A percentile compares a stretch with the other conserved stretches of the same genome.
phyloP scores from a whole-genome alignment of 2,329 filamentous ascomycete species.

The Epichloe scottii region DNA sequence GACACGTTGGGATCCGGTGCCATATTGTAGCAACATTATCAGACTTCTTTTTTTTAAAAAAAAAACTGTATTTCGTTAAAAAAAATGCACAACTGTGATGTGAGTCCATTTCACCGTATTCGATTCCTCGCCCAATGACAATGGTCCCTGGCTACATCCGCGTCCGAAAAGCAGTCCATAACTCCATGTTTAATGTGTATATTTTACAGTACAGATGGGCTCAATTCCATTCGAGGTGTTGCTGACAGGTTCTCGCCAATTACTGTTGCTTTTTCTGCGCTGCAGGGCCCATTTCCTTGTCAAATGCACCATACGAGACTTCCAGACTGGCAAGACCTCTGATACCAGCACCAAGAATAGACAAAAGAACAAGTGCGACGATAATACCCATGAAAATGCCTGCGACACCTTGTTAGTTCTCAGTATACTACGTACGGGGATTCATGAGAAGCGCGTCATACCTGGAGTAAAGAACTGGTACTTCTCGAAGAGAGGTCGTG shows the following conservation, averaged over 20 bases:
- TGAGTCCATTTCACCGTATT: background rate
- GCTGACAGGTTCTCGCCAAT: slow-evolving; percentile 4
- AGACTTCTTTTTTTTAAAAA: background rate
- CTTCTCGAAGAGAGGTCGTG: slow-evolving; percentile 64
- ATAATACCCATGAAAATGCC: slow-evolving; percentile 83
- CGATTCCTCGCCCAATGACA: background rate
- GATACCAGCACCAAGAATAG: slow-evolving; percentile 69
- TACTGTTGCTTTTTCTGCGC: slow-evolving; percentile 63
- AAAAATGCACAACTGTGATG: background rate
- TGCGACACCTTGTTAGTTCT: slow-evolving; percentile 21
- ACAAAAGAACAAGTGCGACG: slow-evolving; percentile 55
- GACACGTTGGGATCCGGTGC: background rate
- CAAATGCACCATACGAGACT: slow-evolving; percentile 88
- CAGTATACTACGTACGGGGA: background rate
- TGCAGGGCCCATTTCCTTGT: slow-evolving; percentile 86
- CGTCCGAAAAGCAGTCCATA: slow-evolving; percentile 4
- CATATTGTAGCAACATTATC: background rate
- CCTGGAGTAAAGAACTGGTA: slow-evolving; percentile 91
- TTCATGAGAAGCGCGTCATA: slow-evolving; percentile 21
- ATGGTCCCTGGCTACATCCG: background rate
- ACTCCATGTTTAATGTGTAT: slow-evolving; percentile 10
- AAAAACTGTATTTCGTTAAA: no score
- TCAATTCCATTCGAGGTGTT: background rate
- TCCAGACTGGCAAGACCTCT: slow-evolving; percentile 66
- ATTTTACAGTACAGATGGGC: slow-evolving; percentile 6